Percentiles rank a stretch among this genome's conserved stretches.
Conservation (phyloP, 2,329 filamentous ascomycete species). For the Clarireedia paspali region DNA sequence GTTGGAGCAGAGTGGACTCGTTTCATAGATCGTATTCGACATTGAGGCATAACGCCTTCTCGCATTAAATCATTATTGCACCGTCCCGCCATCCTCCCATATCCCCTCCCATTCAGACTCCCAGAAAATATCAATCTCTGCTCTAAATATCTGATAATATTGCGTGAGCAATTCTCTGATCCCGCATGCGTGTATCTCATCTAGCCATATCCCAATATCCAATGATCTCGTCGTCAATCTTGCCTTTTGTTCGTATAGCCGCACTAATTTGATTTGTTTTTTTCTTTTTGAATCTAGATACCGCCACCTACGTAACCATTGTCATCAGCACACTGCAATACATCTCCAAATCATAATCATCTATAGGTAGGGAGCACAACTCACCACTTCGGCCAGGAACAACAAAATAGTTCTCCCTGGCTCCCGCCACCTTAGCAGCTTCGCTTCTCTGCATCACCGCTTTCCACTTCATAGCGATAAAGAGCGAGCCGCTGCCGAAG, state of each 20-base stretch:
- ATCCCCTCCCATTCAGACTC: too few species aligned
- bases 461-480: constrained; percentile 28
- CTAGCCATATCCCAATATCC: background rate
- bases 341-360: background rate
- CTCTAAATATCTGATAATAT: background rate
- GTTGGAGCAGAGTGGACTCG: too few species aligned
- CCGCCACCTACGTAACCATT: background rate
- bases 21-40: too few species aligned
- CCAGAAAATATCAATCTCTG: too few species aligned
- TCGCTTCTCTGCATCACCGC: constrained; percentile 28
- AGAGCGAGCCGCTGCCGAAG: constrained; percentile 22
- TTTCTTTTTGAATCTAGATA: background rate
- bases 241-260: background rate
- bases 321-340: background rate
- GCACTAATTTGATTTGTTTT: background rate
- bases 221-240: background rate
- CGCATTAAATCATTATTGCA: too few species aligned
- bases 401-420: constrained; percentile 25
- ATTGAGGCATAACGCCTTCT: too few species aligned
- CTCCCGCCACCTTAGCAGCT: constrained; percentile 25
- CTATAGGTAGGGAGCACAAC: background rate
- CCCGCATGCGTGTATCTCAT: background rate
- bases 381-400: constrained; percentile 27
- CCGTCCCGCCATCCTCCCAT: too few species aligned
- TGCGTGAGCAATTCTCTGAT: background rate